phyloP scores from a whole-genome alignment of 208 protist species.

The Acanthamoeba triangularis region DNA sequence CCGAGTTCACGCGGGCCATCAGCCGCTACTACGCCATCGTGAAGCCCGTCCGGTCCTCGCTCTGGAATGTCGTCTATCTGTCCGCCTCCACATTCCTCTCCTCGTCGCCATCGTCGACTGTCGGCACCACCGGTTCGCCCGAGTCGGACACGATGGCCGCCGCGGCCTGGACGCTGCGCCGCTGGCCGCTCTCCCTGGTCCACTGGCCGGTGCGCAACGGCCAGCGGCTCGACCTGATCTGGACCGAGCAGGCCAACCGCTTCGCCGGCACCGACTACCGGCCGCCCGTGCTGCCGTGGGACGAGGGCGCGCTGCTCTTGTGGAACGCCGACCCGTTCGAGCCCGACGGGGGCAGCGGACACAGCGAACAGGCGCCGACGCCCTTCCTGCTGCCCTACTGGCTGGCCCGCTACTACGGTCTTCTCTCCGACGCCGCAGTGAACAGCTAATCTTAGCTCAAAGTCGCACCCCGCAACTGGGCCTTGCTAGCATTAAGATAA shows the following conservation, averaged over 20 bases:
- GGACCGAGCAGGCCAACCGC: conserved; percentile 17
- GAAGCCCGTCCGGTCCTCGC: neutral
- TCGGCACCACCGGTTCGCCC: neutral
- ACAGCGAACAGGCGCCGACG: conserved; percentile 25
- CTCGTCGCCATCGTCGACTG: neutral
- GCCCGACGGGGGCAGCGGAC: conserved; percentile 50
- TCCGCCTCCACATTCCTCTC: neutral
- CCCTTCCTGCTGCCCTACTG: conserved; percentile 81
- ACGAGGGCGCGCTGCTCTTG: conserved; percentile 50
- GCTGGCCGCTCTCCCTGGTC: conserved; percentile 64
- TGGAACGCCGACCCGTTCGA: conserved; percentile 81
- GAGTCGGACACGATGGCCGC: conserved; percentile 8
- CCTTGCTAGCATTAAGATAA: too few relatives aligned
- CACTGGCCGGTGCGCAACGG: conserved; percentile 82
- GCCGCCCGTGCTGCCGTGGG: conserved; percentile 73
- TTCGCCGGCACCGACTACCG: conserved; percentile 25
- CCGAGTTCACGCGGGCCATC: neutral
- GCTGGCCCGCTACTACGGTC: conserved; percentile 76
- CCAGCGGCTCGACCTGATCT: conserved; percentile 69
- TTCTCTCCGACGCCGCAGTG: neutral
- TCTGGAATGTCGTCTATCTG: conserved; percentile 50
- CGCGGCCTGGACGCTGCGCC: conserved; percentile 47
- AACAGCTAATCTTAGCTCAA: neutral
- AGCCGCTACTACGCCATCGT: conserved; percentile 60
- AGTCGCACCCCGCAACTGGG: too few relatives aligned